Conservation (phyloP, 139 green algal genomes). For the Tetradesmus obliquus region DNA sequence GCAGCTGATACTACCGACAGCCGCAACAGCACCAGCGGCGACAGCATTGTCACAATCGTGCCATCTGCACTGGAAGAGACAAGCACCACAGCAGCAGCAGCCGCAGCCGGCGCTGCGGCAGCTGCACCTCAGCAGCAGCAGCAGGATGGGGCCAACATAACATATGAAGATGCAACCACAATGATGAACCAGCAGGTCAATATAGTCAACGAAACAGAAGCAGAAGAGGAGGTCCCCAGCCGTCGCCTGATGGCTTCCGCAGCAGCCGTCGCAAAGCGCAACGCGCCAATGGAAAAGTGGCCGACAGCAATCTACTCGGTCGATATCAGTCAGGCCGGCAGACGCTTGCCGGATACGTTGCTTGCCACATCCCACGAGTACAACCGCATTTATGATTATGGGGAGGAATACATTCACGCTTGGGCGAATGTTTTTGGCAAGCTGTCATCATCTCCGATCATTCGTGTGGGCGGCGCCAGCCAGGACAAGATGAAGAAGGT, state of each 20-base stretch:
- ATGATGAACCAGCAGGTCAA: neutral
- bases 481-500: conserved; percentile 16
- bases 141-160: neutral
- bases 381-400: conserved; percentile 3
- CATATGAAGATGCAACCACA: neutral
- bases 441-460: neutral
- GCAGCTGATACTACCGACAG: neutral
- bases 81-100: neutral
- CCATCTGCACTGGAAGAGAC: neutral
- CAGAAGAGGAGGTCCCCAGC: neutral
- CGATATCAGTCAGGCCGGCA: neutral
- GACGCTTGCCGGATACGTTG: neutral
- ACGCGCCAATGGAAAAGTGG: neutral
- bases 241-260: neutral
- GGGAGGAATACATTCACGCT: neutral
- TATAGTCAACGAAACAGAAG: neutral
- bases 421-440: neutral
- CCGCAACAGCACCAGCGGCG: neutral
- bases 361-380: conserved; percentile 36
- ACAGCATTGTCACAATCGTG: neutral
- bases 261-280: neutral
- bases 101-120: neutral
- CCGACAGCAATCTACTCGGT: neutral
- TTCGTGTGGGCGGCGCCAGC: conserved; percentile 19
- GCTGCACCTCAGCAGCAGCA: neutral